Percentiles rank a stretch among this genome's conserved stretches.
phyloP scores from a whole-genome alignment of 176 grass and related monocot species.

The Oryza meridionalis region DNA sequence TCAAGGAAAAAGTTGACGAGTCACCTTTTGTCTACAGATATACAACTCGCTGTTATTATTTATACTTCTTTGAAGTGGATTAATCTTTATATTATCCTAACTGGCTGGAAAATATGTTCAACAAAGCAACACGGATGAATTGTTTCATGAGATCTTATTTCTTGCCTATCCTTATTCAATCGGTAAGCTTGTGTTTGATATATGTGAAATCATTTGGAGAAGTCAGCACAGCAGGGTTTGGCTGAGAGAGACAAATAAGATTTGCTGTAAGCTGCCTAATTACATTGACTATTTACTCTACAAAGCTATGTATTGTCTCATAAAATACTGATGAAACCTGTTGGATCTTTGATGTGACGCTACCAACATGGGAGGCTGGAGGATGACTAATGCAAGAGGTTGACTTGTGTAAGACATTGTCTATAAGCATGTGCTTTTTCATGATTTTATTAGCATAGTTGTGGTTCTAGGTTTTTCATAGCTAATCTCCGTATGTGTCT shows the following conservation, averaged over 20 bases:
- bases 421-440: conserved; percentile 44
- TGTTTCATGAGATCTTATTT: conserved; percentile 13
- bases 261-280: conserved; percentile 50
- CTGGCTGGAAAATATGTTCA: background rate
- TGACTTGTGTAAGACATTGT: conserved; percentile 31
- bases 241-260: conserved; percentile 35
- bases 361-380: conserved; percentile 23
- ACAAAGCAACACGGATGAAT: conserved; percentile 2
- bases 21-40: background rate
- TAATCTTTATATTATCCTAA: background rate
- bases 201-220: conserved; percentile 9
- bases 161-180: conserved; percentile 33
- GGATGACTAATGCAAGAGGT: conserved; percentile 40
- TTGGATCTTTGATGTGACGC: conserved; percentile 44
- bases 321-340: conserved; percentile 44
- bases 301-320: conserved; percentile 18
- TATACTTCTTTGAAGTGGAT: conserved; percentile 9
- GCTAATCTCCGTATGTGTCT: conserved; percentile 26
- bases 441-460: conserved; percentile 26
- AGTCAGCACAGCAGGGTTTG: conserved; percentile 32
- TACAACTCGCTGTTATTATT: background rate
- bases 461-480: conserved; percentile 39
- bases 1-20: background rate
- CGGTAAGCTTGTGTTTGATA: conserved; percentile 33
- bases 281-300: conserved; percentile 48